Conservation (phyloP, 257 asterid species). For the Euphrasia confusa region DNA sequence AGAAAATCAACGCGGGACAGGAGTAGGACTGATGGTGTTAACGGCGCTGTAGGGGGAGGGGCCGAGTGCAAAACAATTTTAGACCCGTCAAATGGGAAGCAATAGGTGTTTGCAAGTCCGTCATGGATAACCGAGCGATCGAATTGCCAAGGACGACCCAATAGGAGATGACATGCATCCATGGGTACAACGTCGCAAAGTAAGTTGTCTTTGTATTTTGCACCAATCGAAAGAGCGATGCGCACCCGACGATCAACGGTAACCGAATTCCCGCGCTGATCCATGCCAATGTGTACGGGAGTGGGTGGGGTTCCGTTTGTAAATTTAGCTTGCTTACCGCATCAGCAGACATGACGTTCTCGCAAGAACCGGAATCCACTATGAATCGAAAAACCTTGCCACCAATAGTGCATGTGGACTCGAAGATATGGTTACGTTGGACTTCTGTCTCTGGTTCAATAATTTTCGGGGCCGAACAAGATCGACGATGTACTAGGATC, state of each 20-base stretch:
- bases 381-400: not conserved
- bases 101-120: not conserved
- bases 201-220: no score
- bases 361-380: not conserved
- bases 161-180: no score
- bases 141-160: no score
- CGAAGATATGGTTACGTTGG: no score
- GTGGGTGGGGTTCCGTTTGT: not conserved
- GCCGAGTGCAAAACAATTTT: not conserved
- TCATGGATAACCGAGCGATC: not conserved
- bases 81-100: not conserved
- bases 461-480: no score
- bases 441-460: no score
- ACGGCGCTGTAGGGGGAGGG: not conserved
- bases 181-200: no score
- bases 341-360: not conserved
- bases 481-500: no score
- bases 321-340: no score
- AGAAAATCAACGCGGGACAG: not conserved
- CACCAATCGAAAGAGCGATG: no score
- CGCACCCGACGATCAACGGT: not conserved
- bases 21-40: not conserved
- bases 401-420: not conserved
- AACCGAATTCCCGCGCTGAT: not conserved
- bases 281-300: not conserved